Base-by-base conservation (phyloP, 495 filamentous ascomycete genomes). In the Geoglossum glabrum region DNA sequence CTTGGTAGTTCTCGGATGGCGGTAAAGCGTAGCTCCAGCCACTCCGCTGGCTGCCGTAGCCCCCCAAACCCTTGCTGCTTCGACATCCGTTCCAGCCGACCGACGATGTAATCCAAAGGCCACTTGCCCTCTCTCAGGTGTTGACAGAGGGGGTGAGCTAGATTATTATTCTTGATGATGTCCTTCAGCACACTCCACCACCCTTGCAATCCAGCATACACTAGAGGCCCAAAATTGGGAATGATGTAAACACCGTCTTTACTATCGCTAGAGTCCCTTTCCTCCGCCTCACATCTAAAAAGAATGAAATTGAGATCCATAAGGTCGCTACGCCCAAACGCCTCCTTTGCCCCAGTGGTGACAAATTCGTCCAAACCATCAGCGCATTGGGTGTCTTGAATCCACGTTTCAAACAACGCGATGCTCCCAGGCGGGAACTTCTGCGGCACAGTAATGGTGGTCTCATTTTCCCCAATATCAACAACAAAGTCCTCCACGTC, bases 181-280 rank as follows among this genome's bases (percentile, higher is more conserved):
- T 84, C 74, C 62, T 86, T 83, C 43, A 99, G 74, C 7, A 94
- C 73, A 67, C 88, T 96, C 92, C 90, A 96, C 92, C 92, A 99
- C 15, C 93, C 93, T 67, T 99, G 93, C 28, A 99, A 76, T 49
- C 93, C 93, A 58, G 93, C 90, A 68, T 99, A 99, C 19, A 96
- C 86, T 45, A 95, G 74, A 51, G 84, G 75, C 3, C 90, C 93
- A 63, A 85, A 72, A 0, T 81, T 80, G 10, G 93, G 92, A 61
- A 99, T 86, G 51, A 73, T 77, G 68, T 97, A 99, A 0, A 82
- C 81, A 0, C 93, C 93, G 71, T 97, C 86, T 59, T 79, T 76
- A 9, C 86, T 85, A 26, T 76, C 75, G 58, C 84, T 94, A 0
- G 75, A 79, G 59, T 93, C 90, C 49, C 78, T 78, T 67, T 99